phyloP scores from a whole-genome alignment of 371 early-diverging fungal species.

The Rhizopus microsporus region DNA sequence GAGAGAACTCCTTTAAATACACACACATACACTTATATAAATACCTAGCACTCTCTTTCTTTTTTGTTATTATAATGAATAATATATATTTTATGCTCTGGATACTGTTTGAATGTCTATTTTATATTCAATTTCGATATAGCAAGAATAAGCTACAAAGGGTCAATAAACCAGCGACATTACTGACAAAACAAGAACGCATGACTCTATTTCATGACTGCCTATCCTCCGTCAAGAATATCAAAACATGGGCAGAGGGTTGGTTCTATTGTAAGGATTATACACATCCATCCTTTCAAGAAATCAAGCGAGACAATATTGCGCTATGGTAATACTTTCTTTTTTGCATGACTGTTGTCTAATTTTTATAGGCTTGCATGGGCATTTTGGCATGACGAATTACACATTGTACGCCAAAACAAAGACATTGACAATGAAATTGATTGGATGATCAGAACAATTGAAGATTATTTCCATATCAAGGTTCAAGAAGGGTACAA shows the following conservation, averaged over 20 bases:
- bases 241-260: slow-evolving; percentile 48
- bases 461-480: slow-evolving; percentile 46
- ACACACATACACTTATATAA: neutral
- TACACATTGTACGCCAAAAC: slow-evolving; percentile 37
- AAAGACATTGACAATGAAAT: slow-evolving; percentile 43
- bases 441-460: slow-evolving; percentile 42
- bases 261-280: slow-evolving; percentile 53
- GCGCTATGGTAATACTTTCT: slow-evolving; percentile 43
- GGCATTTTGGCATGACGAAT: slow-evolving; percentile 55
- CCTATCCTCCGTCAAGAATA: slow-evolving; percentile 34
- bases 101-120: slow-evolving; percentile 41
- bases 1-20: too few species aligned
- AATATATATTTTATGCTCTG: slow-evolving; percentile 19
- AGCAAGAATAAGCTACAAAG: slow-evolving; percentile 33
- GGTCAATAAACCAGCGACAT: slow-evolving; percentile 12
- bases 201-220: slow-evolving; percentile 46
- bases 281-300: slow-evolving; percentile 38
- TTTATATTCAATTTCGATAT: slow-evolving; percentile 44
- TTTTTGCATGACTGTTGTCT: neutral
- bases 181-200: slow-evolving; percentile 32
- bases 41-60: slow-evolving; percentile 4
- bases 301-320: slow-evolving; percentile 52
- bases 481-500: slow-evolving; percentile 58
- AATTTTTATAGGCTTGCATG: slow-evolving; percentile 50
- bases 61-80: slow-evolving; percentile 2